phyloP scores from a whole-genome alignment of 169 alveolate species.

The Eimeria sp. region DNA sequence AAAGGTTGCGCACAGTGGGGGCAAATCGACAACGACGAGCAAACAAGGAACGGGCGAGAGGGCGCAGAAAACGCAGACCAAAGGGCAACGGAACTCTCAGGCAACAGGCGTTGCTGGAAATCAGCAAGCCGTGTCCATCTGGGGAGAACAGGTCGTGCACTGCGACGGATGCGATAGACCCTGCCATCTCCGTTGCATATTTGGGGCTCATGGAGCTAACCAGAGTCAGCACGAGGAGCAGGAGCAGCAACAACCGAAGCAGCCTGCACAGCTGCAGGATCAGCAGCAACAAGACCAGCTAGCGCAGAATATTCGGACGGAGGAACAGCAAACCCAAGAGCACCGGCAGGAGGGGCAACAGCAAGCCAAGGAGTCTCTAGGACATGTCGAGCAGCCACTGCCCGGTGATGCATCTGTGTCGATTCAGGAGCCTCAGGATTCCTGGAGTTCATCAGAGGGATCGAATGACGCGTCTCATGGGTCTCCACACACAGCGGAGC shows the following conservation, averaged over 20 bases:
- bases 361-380: neutral
- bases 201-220: constrained; percentile 31
- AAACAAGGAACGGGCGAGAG: constrained; percentile 1
- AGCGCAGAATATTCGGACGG: neutral
- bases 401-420: neutral
- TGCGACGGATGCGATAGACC: constrained; percentile 91
- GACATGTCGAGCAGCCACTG: neutral
- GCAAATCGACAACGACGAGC: constrained; percentile 25
- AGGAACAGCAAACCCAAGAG: neutral
- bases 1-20: neutral
- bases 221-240: constrained; percentile 6
- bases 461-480: neutral
- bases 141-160: constrained; percentile 83
- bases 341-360: constrained; percentile 42
- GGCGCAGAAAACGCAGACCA: constrained; percentile 34
- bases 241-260: constrained; percentile 4
- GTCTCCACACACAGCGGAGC: neutral
- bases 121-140: neutral
- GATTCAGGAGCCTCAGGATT: neutral
- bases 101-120: neutral
- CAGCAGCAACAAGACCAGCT: neutral
- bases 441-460: neutral
- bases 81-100: neutral
- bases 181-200: constrained; percentile 86
- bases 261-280: neutral